Conservation (phyloP, 331 rosid genomes). For the Cydonia oblonga region DNA sequence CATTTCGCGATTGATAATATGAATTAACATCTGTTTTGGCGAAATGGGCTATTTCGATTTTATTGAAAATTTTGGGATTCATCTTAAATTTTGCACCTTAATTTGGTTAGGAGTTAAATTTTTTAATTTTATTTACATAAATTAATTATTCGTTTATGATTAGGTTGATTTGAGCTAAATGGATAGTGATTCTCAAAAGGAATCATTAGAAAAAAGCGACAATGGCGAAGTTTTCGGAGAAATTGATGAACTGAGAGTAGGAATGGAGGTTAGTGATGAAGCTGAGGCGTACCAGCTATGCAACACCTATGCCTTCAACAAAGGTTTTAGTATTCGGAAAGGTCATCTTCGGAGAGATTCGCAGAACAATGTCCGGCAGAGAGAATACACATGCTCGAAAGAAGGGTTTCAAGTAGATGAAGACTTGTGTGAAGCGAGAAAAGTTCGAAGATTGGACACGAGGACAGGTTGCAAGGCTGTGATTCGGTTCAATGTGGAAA, state of each 20-base stretch:
- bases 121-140: not conserved
- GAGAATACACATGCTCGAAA: conserved; percentile 3
- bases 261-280: conserved; percentile 2
- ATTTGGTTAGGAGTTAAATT: not conserved
- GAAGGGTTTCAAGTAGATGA: conserved; percentile 4
- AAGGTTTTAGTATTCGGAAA: conserved; percentile 12
- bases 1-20: not conserved
- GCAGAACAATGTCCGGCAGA: not conserved
- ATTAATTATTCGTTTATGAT: not conserved
- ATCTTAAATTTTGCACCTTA: not conserved
- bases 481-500: not conserved
- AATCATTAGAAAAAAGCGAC: not conserved
- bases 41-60: not conserved
- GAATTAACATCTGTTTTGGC: not conserved
- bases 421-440: not conserved
- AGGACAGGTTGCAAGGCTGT: conserved; percentile 7
- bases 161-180: not conserved
- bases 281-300: conserved; percentile 3
- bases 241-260: not conserved
- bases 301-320: conserved; percentile 2
- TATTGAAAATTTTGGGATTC: not conserved
- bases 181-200: not conserved
- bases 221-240: not conserved
- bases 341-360: conserved; percentile 7
- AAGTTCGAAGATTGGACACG: not conserved